These are phyloP conservation scores for Penicillium paxilli DNA, from an alignment of 495 filamentous ascomycete genomes.

Conservation along the genomic window DNA sequence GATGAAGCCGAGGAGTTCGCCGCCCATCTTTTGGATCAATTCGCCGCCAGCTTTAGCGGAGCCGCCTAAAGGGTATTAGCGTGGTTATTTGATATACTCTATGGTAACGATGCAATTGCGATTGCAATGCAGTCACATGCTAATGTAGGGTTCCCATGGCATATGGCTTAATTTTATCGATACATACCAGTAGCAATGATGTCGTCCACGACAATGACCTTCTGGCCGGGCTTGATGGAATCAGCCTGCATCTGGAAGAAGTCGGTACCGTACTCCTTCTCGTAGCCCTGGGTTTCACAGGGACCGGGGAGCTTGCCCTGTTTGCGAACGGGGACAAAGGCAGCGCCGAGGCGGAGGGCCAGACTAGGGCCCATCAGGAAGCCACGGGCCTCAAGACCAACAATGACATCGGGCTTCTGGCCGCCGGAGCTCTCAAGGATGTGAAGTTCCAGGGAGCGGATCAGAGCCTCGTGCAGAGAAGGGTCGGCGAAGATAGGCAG, in stretches of 20 bases:
- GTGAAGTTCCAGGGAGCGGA: slow-evolving; percentile 87
- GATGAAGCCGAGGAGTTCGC: slow-evolving; percentile 80
- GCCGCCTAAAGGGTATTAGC: slow-evolving; percentile 59
- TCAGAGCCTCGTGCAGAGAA: slow-evolving; percentile 69
- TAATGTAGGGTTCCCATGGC: too few relatives aligned
- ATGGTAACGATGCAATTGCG: not conserved
- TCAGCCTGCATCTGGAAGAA: slow-evolving; percentile 93
- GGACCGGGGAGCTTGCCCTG: slow-evolving; percentile 93
- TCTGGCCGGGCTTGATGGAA: slow-evolving; percentile 81
- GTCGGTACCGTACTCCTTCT: slow-evolving; percentile 97
- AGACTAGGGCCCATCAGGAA: slow-evolving; percentile 94
- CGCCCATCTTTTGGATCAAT: slow-evolving; percentile 82
- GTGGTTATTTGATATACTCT: not conserved
- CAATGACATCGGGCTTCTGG: slow-evolving; percentile 80
- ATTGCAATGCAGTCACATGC: not conserved
- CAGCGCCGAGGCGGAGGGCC: slow-evolving; percentile 80
- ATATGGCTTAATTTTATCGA: not conserved
- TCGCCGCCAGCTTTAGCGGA: slow-evolving; percentile 85
- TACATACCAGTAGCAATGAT: slow-evolving; percentile 94
- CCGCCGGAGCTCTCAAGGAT: slow-evolving; percentile 53
- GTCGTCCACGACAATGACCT: slow-evolving; percentile 91
- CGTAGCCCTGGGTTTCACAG: slow-evolving; percentile 75
- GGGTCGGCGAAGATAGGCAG: slow-evolving; percentile 89
- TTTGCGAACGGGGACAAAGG: slow-evolving; percentile 94
- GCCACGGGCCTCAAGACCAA: slow-evolving; percentile 90